A percentile compares a stretch with the other conserved stretches of the same genome.
phyloP scores from a whole-genome alignment of 805 yeast species.

The Yamadazyma phyllophila region DNA sequence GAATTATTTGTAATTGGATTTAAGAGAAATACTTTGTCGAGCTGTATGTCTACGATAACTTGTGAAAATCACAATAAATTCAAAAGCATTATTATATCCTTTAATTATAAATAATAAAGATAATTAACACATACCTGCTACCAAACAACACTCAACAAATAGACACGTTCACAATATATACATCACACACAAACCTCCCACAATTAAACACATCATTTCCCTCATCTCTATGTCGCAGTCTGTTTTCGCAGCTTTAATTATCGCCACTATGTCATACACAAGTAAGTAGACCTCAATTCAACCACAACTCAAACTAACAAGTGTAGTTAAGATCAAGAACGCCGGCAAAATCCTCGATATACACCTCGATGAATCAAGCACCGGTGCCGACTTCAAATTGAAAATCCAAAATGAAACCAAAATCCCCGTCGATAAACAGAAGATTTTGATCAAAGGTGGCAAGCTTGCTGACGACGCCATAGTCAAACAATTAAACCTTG shows the following conservation, averaged over 20 bases:
- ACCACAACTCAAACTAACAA: constrained; percentile 3
- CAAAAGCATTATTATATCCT: too few relatives aligned
- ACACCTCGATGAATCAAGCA: constrained; percentile 47
- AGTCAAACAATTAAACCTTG: constrained; percentile 52
- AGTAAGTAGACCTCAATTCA: constrained; percentile 4
- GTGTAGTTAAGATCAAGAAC: constrained; percentile 32
- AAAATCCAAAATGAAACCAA: constrained; percentile 71
- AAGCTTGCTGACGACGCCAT: constrained; percentile 73
- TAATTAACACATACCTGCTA: too few relatives aligned
- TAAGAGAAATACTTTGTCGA: too few relatives aligned
- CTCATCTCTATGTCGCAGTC: neutral
- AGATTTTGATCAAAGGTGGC: constrained; percentile 85
- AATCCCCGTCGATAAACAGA: constrained; percentile 88
- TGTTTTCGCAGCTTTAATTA: neutral
- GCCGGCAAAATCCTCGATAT: constrained; percentile 43
- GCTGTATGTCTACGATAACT: too few relatives aligned
- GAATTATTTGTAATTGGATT: too few relatives aligned
- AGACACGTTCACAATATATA: too few relatives aligned
- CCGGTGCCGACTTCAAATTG: constrained; percentile 62
- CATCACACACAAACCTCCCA: too few relatives aligned
- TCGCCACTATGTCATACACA: constrained; percentile 1
- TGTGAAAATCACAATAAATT: too few relatives aligned
- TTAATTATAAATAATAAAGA: too few relatives aligned
- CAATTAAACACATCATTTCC: too few relatives aligned
- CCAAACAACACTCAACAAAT: too few relatives aligned